Evolutionary conservation across 1,284 basidiomycete genomes (phyloP), one percentile per base, ranked within the genome.

Genomic region (Fereydounia khargensis): DNA sequence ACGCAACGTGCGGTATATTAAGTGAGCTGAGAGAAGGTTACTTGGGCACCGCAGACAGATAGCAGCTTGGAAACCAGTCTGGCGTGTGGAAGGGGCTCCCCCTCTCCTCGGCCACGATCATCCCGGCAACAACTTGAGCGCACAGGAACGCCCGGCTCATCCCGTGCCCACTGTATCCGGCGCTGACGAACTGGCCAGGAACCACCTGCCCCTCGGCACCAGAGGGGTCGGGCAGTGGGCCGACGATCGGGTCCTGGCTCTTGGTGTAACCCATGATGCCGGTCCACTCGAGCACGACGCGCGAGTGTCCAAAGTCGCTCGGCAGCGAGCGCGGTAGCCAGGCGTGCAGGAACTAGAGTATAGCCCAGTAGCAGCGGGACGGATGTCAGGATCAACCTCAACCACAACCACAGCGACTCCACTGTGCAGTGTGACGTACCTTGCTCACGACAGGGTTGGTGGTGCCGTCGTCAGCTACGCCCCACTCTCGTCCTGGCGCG

Each of bases 251-350:
- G 68, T 85, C 83, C 0, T 79, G 79, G 6, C 77, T 78, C 41
- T 78, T 78, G 0, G 88, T 89, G 65, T 80, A 87, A 0, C 84
- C 88, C 86, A 89, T 88, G 37, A 91, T 87, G 0, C 88, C 89
- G 2, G 85, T 87, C 88, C 86, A 86, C 1, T 80, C 66, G 3
- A 78, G 78, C 43, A 81, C 80, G 14, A 84, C 84, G 19, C 60
- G 58, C 0, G 76, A 79, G 5, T 64, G 60, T 37, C 81, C 79
- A 45, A 80, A 84, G 56, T 78, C 79, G 0, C 78, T 80, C 0
- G 84, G 82, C 61, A 86, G 55, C 4, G 33, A 16, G 0, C 23
- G 33, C 2, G 32, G 16, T 3, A 59, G 35, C 22, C 40, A 60
- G 11, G 44, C 44, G 20, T 42, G 51, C 1, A 60, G 24, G 25